Conservation (phyloP, 306 rosid genomes). For the Ormosia emarginata region DNA sequence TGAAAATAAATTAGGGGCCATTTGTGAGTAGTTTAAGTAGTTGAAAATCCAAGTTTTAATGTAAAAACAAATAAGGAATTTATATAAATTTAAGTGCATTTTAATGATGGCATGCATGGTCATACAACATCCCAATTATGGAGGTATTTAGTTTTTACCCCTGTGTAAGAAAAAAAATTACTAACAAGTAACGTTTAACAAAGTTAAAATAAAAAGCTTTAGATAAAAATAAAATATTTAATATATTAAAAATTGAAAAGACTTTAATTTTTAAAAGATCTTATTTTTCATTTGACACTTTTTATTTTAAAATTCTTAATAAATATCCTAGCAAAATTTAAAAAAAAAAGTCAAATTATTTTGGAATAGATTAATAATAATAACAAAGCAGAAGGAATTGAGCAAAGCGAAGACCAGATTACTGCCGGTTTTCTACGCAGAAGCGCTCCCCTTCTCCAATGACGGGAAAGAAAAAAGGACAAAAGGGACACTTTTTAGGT, state of each 20-base stretch:
- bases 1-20: neutral
- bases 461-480: neutral
- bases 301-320: too few species aligned
- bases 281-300: too few species aligned
- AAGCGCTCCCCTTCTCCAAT: neutral
- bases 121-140: neutral
- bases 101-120: neutral
- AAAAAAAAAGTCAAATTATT: too few species aligned
- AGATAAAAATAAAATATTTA: too few species aligned
- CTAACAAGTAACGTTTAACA: too few species aligned
- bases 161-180: neutral
- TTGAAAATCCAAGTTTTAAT: neutral
- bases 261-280: too few species aligned
- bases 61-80: neutral
- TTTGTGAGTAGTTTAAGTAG: neutral
- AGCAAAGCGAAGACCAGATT: neutral
- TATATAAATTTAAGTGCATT: neutral
- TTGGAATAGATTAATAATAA: too few species aligned
- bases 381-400: neutral
- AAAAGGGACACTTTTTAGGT: neutral
- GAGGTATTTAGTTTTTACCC: too few species aligned
- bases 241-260: too few species aligned
- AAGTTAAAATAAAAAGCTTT: too few species aligned
- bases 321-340: too few species aligned
- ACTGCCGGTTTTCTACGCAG: neutral